phyloP scores from a whole-genome alignment of 768 basidiomycete genomes.

The Tulasnella sp. region DNA sequence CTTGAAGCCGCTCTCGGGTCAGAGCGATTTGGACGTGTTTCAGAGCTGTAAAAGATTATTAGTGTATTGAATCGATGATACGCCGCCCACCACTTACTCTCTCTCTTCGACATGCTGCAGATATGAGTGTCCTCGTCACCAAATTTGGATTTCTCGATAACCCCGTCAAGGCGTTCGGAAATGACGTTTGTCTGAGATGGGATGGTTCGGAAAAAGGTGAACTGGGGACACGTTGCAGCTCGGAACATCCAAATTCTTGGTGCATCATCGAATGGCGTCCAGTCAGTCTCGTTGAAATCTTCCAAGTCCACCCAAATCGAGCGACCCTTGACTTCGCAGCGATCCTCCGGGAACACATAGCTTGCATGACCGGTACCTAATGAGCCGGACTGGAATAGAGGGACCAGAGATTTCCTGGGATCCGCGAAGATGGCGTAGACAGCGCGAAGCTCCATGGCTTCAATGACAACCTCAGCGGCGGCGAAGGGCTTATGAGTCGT shows the following conservation, averaged over 20 bases:
- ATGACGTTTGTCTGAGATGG: constrained; percentile 5
- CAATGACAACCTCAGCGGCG: constrained; percentile 77
- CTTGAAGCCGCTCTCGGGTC: neutral
- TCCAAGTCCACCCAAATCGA: constrained; percentile 67
- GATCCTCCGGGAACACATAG: constrained; percentile 12
- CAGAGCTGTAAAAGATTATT: neutral
- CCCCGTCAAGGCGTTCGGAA: constrained; percentile 22
- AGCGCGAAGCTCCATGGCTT: constrained; percentile 69
- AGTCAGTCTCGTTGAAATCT: constrained; percentile 79
- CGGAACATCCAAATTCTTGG: constrained; percentile 68
- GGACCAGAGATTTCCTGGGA: constrained; percentile 56
- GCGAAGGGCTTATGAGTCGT: constrained; percentile 79
- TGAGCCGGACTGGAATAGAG: constrained; percentile 32
- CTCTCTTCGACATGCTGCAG: constrained; percentile 70
- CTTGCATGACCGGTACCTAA: constrained; percentile 37
- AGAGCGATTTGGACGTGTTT: constrained; percentile 2
- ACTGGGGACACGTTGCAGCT: constrained; percentile 70
- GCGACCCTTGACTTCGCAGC: neutral
- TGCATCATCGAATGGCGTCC: constrained; percentile 47
- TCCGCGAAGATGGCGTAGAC: constrained; percentile 75
- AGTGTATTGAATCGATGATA: neutral
- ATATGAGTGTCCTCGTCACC: constrained; percentile 78
- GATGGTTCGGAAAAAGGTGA: constrained; percentile 65
- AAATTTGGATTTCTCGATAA: constrained; percentile 55
- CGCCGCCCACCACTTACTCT: constrained; percentile 47